Conservation (phyloP, 2,329 filamentous ascomycete species). For the Penicillium sclerotigenum region DNA sequence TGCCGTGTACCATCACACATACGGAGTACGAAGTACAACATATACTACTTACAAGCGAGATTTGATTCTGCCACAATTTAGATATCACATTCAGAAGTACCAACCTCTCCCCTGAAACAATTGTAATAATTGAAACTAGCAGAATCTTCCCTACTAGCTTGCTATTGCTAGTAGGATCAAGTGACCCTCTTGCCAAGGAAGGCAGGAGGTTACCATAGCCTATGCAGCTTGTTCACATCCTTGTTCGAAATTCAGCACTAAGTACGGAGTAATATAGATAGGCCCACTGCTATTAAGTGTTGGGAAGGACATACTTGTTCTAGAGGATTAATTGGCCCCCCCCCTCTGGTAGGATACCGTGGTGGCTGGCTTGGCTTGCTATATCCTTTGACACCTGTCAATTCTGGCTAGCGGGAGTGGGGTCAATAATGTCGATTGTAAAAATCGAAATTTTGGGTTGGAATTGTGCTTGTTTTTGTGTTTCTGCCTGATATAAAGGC, state of each 20-base stretch:
- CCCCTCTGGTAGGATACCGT: neutral
- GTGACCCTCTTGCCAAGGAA: neutral
- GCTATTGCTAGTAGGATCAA: neutral
- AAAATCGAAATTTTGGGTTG: neutral
- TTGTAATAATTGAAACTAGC: neutral
- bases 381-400: constrained; percentile 4
- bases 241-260: neutral
- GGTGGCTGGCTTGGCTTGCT: constrained; percentile 5
- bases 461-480: neutral
- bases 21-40: too few species aligned
- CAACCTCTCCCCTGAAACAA: neutral
- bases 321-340: neutral
- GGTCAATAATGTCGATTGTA: neutral
- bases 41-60: neutral
- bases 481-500: neutral
- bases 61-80: neutral
- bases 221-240: neutral
- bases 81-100: neutral
- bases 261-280: neutral
- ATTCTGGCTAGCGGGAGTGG: constrained; percentile 1
- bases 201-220: neutral
- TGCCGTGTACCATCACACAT: neutral
- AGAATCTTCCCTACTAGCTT: neutral
- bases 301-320: neutral
- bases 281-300: neutral